Conservation (phyloP, 805 yeast species). For the Groenewaldozyma tartarivorans region DNA sequence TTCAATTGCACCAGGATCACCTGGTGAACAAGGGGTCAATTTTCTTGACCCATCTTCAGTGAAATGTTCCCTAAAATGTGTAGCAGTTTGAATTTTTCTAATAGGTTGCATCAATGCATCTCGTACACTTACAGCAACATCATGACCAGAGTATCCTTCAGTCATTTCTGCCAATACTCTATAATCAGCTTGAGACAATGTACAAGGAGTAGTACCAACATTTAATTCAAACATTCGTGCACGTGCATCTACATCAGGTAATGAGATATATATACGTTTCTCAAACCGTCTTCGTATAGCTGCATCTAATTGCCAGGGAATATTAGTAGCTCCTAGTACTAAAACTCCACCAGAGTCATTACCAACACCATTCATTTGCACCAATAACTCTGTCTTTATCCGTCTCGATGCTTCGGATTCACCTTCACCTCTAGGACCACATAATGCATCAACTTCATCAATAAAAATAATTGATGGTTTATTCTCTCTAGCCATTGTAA, state of each 20-base stretch:
- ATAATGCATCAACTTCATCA: conserved; percentile 95
- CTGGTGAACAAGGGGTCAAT: conserved; percentile 93
- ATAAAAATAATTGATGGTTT: conserved; percentile 94
- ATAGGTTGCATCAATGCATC: conserved; percentile 98
- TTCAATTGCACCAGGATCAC: conserved; percentile 78
- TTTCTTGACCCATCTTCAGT: conserved; percentile 28
- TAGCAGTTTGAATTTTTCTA: conserved; percentile 88
- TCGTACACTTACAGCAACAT: conserved; percentile 89
- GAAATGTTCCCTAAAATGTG: conserved; percentile 64
- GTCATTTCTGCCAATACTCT: conserved; percentile 82
- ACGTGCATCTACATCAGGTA: conserved; percentile 91
- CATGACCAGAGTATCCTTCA: conserved; percentile 96
- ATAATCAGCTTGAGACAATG: conserved; percentile 61
- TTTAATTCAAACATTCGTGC: conserved; percentile 89
- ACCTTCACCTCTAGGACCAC: conserved; percentile 98
- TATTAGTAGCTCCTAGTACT: conserved; percentile 94
- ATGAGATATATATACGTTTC: conserved; percentile 84
- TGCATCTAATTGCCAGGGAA: conserved; percentile 98
- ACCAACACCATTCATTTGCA: conserved; percentile 99
- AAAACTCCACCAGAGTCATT: conserved; percentile 87
- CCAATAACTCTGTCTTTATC: conserved; percentile 89
- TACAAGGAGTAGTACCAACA: conserved; percentile 83
- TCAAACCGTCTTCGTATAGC: conserved; percentile 97
- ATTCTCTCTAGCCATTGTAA: conserved; percentile 91
- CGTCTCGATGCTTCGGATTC: conserved; percentile 95